phyloP scores from a whole-genome alignment of 2,329 filamentous ascomycete genomes.

The Aspergillus caelatus region DNA sequence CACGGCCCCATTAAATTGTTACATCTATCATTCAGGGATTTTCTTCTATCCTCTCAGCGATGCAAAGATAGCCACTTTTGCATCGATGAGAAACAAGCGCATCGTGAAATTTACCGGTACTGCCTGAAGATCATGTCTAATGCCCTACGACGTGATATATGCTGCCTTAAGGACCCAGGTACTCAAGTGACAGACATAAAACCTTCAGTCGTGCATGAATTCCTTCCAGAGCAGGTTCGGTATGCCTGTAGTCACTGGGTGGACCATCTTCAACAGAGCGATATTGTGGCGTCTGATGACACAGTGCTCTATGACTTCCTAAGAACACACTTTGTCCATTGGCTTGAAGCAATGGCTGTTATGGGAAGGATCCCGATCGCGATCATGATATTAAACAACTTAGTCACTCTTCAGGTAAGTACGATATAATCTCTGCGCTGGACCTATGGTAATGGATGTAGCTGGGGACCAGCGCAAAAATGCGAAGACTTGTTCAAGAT shows the following conservation, averaged over 20 bases:
- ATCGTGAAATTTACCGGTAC: not conserved
- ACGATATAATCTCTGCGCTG: not conserved
- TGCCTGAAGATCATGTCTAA: not conserved
- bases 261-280: not conserved
- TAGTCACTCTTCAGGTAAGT: not conserved
- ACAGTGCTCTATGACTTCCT: not conserved
- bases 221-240: not conserved
- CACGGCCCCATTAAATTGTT: not conserved
- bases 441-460: not conserved
- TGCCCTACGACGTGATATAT: not conserved
- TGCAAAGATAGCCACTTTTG: not conserved
- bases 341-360: conserved; percentile 5
- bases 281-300: not conserved
- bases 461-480: not conserved
- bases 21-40: conserved; percentile 13
- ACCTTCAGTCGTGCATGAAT: not conserved
- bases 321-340: conserved; percentile 1
- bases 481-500: not conserved
- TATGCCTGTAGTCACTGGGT: conserved; percentile 11
- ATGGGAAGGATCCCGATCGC: not conserved
- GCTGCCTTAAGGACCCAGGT: not conserved
- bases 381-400: not conserved
- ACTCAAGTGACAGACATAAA: not conserved
- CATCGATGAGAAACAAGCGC: not conserved
- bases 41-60: not conserved